A percentile compares a stretch with the other conserved stretches of the same genome.
Conservation (phyloP, 2,329 filamentous ascomycete species). For the Fusarium palustre region DNA sequence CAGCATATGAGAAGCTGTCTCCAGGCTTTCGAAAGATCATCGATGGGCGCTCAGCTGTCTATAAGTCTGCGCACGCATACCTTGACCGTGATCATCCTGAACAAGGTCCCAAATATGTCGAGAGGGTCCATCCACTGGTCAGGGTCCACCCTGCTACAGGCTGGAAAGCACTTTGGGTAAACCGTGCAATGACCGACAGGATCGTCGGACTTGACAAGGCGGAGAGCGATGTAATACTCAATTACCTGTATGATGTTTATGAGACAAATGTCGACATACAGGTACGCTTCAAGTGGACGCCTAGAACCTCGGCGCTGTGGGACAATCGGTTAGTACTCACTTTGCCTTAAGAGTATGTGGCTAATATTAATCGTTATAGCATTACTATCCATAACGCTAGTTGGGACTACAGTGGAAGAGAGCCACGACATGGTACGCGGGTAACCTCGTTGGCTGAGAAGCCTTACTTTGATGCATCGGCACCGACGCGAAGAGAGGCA, state of each 20-base stretch:
- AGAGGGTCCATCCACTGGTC: conserved; percentile 75
- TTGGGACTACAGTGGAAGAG: conserved; percentile 76
- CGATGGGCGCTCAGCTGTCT: conserved; percentile 74
- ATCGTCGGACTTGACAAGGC: conserved; percentile 77
- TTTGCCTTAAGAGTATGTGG: rapidly evolving
- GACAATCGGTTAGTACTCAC: conserved; percentile 68
- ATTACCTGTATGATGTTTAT: conserved; percentile 75
- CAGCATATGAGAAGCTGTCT: conserved; percentile 78
- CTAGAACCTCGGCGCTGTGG: conserved; percentile 75
- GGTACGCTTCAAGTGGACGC: conserved; percentile 77
- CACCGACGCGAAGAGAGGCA: conserved; percentile 74
- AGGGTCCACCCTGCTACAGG: conserved; percentile 78
- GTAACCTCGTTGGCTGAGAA: conserved; percentile 78
- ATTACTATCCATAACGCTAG: conserved; percentile 80
- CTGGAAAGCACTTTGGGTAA: conserved; percentile 80
- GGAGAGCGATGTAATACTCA: conserved; percentile 75
- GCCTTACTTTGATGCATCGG: conserved; percentile 73
- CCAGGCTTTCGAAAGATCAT: conserved; percentile 77
- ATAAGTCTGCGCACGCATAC: conserved; percentile 74
- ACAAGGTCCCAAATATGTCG: conserved; percentile 73
- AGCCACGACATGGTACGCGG: conserved; percentile 77
- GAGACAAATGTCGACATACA: conserved; percentile 79
- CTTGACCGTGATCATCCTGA: conserved; percentile 72
- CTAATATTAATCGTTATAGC: conserved; percentile 49
- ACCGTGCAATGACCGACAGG: conserved; percentile 73